These are phyloP conservation scores for Beauveria medogensis DNA, from an alignment of 2,329 filamentous ascomycete species.

Conservation along the genomic window DNA sequence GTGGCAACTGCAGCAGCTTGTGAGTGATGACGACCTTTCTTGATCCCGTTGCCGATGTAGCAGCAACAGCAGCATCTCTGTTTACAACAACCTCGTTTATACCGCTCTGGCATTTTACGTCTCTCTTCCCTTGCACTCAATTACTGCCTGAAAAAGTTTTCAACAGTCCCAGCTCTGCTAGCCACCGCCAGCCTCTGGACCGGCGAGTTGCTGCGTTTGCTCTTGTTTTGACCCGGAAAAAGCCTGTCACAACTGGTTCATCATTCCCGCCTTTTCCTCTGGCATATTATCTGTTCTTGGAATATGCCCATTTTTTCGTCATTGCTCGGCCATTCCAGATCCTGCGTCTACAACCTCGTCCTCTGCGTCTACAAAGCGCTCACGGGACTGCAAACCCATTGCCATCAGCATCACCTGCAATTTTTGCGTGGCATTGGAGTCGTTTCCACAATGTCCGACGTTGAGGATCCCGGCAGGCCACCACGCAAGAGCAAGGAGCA, in stretches of 20 bases:
- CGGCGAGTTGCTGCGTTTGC: constrained; percentile 1
- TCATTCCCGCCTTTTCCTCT: neutral
- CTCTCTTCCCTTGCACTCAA: neutral
- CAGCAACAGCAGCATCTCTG: neutral
- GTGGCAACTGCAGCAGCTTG: constrained; percentile 31
- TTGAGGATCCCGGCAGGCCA: neutral
- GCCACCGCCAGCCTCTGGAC: neutral
- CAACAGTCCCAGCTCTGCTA: neutral
- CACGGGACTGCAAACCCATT: neutral
- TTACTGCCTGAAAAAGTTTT: neutral
- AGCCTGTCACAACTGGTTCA: neutral
- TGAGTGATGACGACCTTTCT: constrained; percentile 23
- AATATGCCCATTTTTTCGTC: neutral
- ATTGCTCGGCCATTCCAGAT: neutral
- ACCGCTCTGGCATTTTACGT: no score
- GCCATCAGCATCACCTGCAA: neutral
- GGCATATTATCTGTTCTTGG: no score
- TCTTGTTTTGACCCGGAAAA: neutral
- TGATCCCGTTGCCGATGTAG: neutral
- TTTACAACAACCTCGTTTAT: neutral
- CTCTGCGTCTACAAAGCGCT: neutral
- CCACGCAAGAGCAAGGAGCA: constrained; percentile 2
- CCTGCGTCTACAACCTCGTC: neutral
- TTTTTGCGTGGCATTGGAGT: neutral
- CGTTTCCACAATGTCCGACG: neutral